Conservation (phyloP, 2,329 filamentous ascomycete genomes). For the Ophiocordyceps australis region DNA sequence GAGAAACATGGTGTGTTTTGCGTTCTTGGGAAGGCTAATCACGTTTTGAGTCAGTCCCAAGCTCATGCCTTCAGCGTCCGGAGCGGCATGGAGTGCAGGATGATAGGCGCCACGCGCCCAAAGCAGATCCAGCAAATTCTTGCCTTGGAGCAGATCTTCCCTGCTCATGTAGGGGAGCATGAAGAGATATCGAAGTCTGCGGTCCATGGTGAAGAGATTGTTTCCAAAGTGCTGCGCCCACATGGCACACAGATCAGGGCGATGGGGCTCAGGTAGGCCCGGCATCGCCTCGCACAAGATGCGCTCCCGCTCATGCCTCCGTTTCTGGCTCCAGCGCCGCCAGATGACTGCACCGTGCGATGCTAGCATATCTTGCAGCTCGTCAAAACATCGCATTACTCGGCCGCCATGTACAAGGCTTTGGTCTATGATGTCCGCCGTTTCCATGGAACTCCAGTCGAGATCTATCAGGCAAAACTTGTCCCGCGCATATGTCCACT, state of each 20-base stretch:
- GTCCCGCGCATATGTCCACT: too few relatives aligned
- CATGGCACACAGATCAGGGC: conserved; percentile 39
- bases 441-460: too few relatives aligned
- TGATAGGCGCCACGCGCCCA: too few relatives aligned
- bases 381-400: too few relatives aligned
- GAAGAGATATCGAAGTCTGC: conserved; percentile 12
- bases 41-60: conserved; percentile 9
- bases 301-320: conserved; percentile 20
- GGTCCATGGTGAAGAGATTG: conserved; percentile 4
- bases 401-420: too few relatives aligned
- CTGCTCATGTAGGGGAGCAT: conserved; percentile 37
- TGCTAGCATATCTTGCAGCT: conserved; percentile 18
- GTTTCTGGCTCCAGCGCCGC: conserved; percentile 37
- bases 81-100: conserved; percentile 27
- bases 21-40: conserved; percentile 9
- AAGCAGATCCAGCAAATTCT: conserved; percentile 25
- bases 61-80: conserved; percentile 17
- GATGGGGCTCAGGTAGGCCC: conserved; percentile 26
- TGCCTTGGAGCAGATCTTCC: conserved; percentile 28
- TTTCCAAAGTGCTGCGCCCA: conserved; percentile 11
- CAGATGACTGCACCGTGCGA: conserved; percentile 31
- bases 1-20: too few relatives aligned
- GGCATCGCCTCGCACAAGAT: conserved; percentile 30
- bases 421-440: too few relatives aligned
- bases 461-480: too few relatives aligned